Evolutionary conservation across 2,329 filamentous ascomycete species (phyloP), one percentile per base, ranked within the genome.

Genomic region (Purpureocillium lavendulum): DNA sequence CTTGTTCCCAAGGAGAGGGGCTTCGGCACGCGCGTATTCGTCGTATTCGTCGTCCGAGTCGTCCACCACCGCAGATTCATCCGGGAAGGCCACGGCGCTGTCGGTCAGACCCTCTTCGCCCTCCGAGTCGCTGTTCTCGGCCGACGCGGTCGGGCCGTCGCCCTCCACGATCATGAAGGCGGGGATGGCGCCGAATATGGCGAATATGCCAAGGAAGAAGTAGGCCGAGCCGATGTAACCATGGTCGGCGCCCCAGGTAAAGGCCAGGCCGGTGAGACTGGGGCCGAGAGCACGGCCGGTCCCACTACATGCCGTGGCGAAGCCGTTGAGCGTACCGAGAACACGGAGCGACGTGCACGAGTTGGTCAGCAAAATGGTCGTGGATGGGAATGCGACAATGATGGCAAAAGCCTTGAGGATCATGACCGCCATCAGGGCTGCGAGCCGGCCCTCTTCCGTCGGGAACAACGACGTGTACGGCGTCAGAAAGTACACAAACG

Each of bases 331-430:
- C 0, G 89, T 96, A 1, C 88, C 89, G 5, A 97, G 73, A 9
- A 94, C 76, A 33, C 50, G 52, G 13, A 95, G 66, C 40, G 82
- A 88, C 1, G 71, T 64, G 4, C 87, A 87, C 9, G 82, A 87
- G 62, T 96, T 96, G 21, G 89, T 96, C 30, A 97, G 73, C 35
- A 97, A 70, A 50, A 97, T 96, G 6, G 87, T 94, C 18, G 77
- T 82, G 53, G 86, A 92, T 0, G 92, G 90, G 57, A 96, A 96
- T 1, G 84, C 84, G 53, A 96, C 82, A 47, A 94, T 92, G 43
- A 81, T 79, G 30, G 75, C 77, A 40, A 84, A 73, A 9, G 83
- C 82, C 58, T 94, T 94, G 52, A 81, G 49, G 32, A 86, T 61
- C 68, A 96, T 80, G 30, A 94, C 64, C 0, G 62, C 42, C 40